Evolutionary conservation across 2,329 filamentous ascomycete genomes (phyloP).

Genomic region (Orbilia ellipsospora): DNA sequence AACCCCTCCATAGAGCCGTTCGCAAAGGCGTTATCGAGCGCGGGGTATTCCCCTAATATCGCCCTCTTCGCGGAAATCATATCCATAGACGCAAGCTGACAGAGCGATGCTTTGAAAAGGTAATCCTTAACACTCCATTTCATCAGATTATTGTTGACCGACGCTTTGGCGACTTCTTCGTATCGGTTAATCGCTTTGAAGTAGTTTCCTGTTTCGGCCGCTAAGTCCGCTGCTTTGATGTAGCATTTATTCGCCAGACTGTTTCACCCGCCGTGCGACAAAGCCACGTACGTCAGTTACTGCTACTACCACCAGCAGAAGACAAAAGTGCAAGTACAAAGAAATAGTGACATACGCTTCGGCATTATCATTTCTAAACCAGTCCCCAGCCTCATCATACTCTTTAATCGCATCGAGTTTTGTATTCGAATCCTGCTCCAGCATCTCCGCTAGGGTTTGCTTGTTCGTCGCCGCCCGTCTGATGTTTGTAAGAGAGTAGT

Average conservation of each 20-base stretch:
- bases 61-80: constrained; percentile 81
- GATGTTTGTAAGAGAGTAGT: constrained; percentile 91
- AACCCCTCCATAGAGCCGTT: constrained; percentile 80
- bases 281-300: background rate
- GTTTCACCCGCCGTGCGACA: constrained; percentile 9
- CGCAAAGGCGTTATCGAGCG: constrained; percentile 79
- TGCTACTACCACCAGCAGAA: background rate
- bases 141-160: constrained; percentile 90
- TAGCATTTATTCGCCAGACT: constrained; percentile 92
- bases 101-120: constrained; percentile 92
- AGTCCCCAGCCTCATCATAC: constrained; percentile 85
- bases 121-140: constrained; percentile 96
- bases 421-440: constrained; percentile 83
- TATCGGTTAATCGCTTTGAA: constrained; percentile 82
- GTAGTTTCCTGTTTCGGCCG: constrained; percentile 84
- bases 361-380: constrained; percentile 69
- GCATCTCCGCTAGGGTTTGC: constrained; percentile 86
- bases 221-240: constrained; percentile 89
- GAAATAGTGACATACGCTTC: constrained; percentile 1
- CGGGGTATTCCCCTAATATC: constrained; percentile 78
- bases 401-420: constrained; percentile 80
- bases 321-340: background rate
- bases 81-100: constrained; percentile 82
- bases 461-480: constrained; percentile 89
- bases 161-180: constrained; percentile 81